Evolutionary conservation across 306 rosid genomes (phyloP).

Genomic region (Prunus salicina): DNA sequence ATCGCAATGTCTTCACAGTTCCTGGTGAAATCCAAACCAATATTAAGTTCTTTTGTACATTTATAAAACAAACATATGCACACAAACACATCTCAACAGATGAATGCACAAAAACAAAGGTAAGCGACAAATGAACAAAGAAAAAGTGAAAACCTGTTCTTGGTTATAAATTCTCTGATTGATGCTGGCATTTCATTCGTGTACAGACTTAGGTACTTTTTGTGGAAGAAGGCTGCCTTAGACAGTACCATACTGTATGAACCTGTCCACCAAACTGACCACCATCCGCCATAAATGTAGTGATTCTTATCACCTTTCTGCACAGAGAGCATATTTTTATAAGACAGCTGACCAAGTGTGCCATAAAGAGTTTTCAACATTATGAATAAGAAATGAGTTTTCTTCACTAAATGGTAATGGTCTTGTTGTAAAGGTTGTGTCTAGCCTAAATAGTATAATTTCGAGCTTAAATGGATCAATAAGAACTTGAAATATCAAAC

Average conservation of each 20-base stretch:
- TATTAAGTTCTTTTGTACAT: background rate
- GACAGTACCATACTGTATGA: conserved; percentile 95
- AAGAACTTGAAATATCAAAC: background rate
- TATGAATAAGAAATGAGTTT: background rate
- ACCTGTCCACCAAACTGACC: conserved; percentile 99
- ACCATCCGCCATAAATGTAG: conserved; percentile 88
- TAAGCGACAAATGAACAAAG: background rate
- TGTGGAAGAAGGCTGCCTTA: conserved; percentile 97
- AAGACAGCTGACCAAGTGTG: background rate
- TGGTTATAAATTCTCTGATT: conserved; percentile 63
- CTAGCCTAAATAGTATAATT: background rate
- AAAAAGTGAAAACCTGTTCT: conserved; percentile 54
- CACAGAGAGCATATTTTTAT: conserved; percentile 19
- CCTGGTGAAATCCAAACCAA: conserved; percentile 50
- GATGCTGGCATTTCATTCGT: conserved; percentile 85
- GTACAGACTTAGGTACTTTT: conserved; percentile 71
- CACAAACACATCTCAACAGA: background rate
- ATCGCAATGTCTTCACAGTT: conserved; percentile 98
- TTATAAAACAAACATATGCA: background rate
- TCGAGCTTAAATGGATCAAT: background rate
- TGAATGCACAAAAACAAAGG: background rate
- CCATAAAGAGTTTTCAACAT: background rate
- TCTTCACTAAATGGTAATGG: conserved; percentile 2
- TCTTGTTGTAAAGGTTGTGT: background rate
- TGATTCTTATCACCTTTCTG: conserved; percentile 49